Conservation (phyloP, 768 basidiomycete genomes). For the Naematelia aurantialba region DNA sequence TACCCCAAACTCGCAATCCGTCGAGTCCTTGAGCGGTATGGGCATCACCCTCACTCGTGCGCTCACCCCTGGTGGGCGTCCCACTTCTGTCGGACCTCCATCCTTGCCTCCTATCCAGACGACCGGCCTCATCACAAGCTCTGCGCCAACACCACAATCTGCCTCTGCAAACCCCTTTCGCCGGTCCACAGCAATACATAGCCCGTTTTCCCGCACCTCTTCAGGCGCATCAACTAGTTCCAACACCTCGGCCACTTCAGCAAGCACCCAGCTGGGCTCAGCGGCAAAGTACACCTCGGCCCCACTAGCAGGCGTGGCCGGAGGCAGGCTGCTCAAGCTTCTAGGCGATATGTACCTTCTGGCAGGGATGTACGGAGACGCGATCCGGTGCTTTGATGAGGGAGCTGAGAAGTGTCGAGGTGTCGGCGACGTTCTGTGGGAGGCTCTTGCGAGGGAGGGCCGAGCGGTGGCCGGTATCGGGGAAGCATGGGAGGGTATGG, state of each 20-base stretch:
- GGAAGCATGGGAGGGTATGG: slow-evolving; percentile 65
- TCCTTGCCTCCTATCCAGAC: slow-evolving; percentile 30
- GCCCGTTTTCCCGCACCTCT: slow-evolving; percentile 34
- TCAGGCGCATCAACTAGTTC: slow-evolving; percentile 26
- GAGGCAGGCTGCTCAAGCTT: slow-evolving; percentile 81
- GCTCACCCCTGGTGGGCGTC: slow-evolving; percentile 38
- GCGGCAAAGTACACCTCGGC: slow-evolving; percentile 61
- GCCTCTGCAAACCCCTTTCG: slow-evolving; percentile 37
- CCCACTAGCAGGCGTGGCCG: slow-evolving; percentile 68
- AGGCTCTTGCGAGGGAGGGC: slow-evolving; percentile 82
- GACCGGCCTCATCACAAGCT: slow-evolving; percentile 11
- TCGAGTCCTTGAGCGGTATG: slow-evolving; percentile 24
- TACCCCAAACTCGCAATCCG: slow-evolving; percentile 18
- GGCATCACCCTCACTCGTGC: slow-evolving; percentile 36
- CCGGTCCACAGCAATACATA: slow-evolving; percentile 34
- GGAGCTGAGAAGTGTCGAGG: slow-evolving; percentile 71
- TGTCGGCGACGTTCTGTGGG: slow-evolving; percentile 77
- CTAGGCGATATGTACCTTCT: slow-evolving; percentile 84
- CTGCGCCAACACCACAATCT: slow-evolving; percentile 18
- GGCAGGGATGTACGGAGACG: slow-evolving; percentile 78
- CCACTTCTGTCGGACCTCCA: slow-evolving; percentile 35
- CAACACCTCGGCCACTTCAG: neutral
- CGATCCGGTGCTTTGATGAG: slow-evolving; percentile 80
- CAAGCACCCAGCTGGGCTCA: slow-evolving; percentile 8
- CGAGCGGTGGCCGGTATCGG: slow-evolving; percentile 72